phyloP scores from a whole-genome alignment of 441 rosid genomes.

The Manihot esculenta region DNA sequence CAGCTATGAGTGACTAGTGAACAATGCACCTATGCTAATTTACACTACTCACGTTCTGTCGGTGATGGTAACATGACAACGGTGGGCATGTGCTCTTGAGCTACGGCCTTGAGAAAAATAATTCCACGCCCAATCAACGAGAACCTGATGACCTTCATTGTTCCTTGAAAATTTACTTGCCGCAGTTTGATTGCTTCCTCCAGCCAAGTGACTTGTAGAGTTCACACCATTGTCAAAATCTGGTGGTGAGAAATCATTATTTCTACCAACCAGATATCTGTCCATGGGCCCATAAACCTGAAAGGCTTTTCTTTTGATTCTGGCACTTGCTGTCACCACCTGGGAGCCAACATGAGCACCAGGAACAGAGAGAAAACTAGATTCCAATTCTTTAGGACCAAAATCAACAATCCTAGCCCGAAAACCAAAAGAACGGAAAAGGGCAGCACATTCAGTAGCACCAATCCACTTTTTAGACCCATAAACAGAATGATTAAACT shows the following conservation, averaged over 20 bases:
- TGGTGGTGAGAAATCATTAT: slow-evolving; percentile 18
- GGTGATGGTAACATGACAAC: slow-evolving; percentile 42
- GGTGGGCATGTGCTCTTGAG: slow-evolving; percentile 25
- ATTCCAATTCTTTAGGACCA: slow-evolving; percentile 53
- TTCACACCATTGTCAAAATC: slow-evolving; percentile 12
- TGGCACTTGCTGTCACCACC: slow-evolving; percentile 9
- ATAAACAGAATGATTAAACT: slow-evolving; percentile 46
- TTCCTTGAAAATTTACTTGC: slow-evolving; percentile 27
- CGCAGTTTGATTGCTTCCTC: slow-evolving; percentile 14
- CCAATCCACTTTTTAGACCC: slow-evolving; percentile 68
- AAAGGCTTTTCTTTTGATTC: too few species aligned
- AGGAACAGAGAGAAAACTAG: slow-evolving; percentile 63
- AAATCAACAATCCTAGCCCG: slow-evolving; percentile 76
- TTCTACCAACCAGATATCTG: slow-evolving; percentile 36
- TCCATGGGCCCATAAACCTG: slow-evolving; percentile 88
- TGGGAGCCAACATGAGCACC: slow-evolving; percentile 41
- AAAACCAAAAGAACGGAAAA: slow-evolving; percentile 74
- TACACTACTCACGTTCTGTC: slow-evolving; percentile 43
- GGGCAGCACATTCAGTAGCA: slow-evolving; percentile 75
- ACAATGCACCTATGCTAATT: too few species aligned
- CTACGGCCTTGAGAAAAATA: slow-evolving; percentile 60
- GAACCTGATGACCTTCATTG: slow-evolving; percentile 41
- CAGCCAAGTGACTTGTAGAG: neutral
- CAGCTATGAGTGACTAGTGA: neutral
- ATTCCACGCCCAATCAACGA: slow-evolving; percentile 84